Percentiles rank a stretch among this genome's conserved stretches.
Conservation (phyloP, 1,284 basidiomycete species). For the Ustilago xerochloae region DNA sequence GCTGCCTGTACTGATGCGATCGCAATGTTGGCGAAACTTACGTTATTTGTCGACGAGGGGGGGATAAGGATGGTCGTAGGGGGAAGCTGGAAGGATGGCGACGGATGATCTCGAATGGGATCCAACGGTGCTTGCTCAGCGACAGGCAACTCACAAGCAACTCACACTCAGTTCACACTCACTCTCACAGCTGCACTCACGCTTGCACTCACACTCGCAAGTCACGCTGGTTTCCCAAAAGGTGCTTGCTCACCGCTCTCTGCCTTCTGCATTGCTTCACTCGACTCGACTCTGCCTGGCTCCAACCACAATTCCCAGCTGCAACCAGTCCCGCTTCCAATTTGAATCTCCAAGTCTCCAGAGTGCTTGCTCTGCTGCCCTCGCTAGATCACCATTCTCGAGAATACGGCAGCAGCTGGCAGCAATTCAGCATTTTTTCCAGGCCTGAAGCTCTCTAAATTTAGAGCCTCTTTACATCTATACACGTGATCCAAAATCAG, state of each 20-base stretch:
- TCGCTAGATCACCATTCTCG: neutral
- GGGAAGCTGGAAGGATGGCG: conserved; percentile 44
- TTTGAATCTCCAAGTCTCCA: neutral
- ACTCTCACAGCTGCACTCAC: neutral
- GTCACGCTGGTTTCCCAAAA: neutral
- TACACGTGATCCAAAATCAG: no score
- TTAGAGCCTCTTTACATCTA: no score
- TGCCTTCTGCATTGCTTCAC: neutral
- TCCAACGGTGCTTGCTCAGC: conserved; percentile 17
- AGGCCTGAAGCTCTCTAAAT: no score
- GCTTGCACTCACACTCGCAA: neutral
- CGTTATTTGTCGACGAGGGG: conserved; percentile 42
- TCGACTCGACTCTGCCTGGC: neutral
- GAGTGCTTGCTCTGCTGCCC: conserved; percentile 1
- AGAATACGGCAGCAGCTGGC: neutral
- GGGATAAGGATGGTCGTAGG: conserved; percentile 39
- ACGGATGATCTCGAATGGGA: conserved; percentile 34
- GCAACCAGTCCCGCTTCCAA: no score
- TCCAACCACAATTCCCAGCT: no score
- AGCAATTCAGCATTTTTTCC: neutral
- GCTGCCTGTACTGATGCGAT: conserved; percentile 29
- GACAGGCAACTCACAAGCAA: neutral
- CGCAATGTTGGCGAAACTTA: conserved; percentile 32
- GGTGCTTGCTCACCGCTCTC: neutral
- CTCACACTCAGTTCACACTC: neutral